These are phyloP conservation scores for Colletotrichum theobromicola DNA, from an alignment of 2,329 filamentous ascomycete genomes.

Conservation along the genomic window DNA sequence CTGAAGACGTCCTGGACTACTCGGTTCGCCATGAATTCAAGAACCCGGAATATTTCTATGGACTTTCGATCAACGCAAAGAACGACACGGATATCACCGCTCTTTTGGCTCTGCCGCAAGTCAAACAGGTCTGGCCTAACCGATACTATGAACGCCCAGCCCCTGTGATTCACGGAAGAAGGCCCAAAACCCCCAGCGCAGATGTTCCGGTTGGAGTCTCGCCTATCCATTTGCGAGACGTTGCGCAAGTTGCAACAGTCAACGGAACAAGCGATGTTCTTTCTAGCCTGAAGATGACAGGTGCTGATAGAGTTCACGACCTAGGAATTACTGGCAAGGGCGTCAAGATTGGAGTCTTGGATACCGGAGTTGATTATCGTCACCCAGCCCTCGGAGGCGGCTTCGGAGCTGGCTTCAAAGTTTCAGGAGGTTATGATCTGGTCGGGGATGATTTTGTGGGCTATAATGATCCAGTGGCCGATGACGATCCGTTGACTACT, in stretches of 20 bases:
- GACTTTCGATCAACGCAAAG: conserved; percentile 20
- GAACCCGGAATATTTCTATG: conserved; percentile 21
- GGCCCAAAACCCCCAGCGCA: background rate
- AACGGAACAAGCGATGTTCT: conserved; percentile 9
- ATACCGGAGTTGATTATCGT: conserved; percentile 45
- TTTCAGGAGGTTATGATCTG: conserved; percentile 28
- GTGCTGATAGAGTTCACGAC: conserved; percentile 41
- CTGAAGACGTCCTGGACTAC: conserved; percentile 7
- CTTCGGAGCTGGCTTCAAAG: conserved; percentile 21
- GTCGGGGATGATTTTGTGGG: conserved; percentile 34
- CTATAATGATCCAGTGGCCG: conserved; percentile 23
- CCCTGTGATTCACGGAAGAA: conserved; percentile 1
- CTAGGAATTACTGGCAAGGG: conserved; percentile 41
- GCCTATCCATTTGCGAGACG: background rate
- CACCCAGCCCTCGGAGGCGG: conserved; percentile 28
- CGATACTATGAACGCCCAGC: conserved; percentile 11
- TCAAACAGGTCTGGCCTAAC: conserved; percentile 23
- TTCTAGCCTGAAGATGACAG: conserved; percentile 29
- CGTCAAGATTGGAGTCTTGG: conserved; percentile 42
- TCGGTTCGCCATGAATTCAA: conserved; percentile 20
- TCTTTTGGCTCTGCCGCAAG: conserved; percentile 13
- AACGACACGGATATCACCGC: background rate
- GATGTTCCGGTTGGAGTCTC: background rate
- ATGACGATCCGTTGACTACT: background rate
- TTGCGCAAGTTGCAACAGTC: background rate